A percentile compares a stretch with the other conserved stretches of the same genome.
These are phyloP conservation scores for Leccinum rimulosum DNA, from an alignment of 768 basidiomycete species.

Conservation along the genomic window DNA sequence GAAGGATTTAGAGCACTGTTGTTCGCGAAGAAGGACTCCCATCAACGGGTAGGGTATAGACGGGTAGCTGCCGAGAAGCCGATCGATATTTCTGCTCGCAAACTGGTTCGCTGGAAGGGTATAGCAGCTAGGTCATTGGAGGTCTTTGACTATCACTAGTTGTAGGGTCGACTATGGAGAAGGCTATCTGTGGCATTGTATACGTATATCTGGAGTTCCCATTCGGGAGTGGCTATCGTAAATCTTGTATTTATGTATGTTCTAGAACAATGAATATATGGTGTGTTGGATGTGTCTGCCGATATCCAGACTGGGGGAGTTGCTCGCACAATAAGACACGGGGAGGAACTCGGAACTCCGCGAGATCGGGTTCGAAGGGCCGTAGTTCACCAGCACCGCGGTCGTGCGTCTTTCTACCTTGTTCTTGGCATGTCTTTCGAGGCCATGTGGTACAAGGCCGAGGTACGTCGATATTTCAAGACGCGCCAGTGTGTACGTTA, in stretches of 20 bases:
- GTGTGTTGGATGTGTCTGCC: no score
- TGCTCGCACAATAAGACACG: no score
- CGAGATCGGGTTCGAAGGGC: no score
- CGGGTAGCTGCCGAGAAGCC: conserved; percentile 5
- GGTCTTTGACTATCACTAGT: conserved; percentile 1
- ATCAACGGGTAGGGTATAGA: conserved; percentile 13
- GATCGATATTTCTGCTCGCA: not conserved
- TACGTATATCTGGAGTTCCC: not conserved
- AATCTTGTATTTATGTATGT: no score
- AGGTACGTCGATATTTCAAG: not conserved
- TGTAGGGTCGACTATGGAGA: no score
- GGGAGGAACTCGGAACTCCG: no score
- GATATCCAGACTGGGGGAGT: no score
- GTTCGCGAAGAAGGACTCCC: conserved; percentile 3
- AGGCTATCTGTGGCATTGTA: not conserved
- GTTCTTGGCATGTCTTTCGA: not conserved
- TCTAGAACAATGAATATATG: no score
- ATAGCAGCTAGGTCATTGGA: not conserved
- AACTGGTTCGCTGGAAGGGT: not conserved
- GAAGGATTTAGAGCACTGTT: conserved; percentile 7
- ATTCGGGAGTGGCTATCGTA: not conserved
- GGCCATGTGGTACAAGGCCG: not conserved
- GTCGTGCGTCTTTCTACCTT: no score
- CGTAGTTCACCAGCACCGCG: no score
- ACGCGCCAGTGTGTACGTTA: not conserved